Conservation (phyloP, 768 basidiomycete species). For the Pluteus cervinus region DNA sequence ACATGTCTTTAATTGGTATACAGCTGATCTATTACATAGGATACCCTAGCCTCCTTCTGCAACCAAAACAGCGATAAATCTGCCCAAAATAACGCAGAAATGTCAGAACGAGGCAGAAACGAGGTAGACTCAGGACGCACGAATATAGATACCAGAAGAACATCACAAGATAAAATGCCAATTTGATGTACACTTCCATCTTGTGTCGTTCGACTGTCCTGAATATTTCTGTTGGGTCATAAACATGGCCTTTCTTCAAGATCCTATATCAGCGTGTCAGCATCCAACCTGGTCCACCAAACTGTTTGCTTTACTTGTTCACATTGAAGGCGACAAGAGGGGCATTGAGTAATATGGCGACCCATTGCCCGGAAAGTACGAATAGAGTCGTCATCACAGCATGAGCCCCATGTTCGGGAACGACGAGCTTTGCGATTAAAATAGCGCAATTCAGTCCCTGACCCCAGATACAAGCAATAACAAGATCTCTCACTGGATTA, state of each 20-base stretch:
- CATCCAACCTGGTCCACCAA: too few relatives aligned
- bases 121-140: too few relatives aligned
- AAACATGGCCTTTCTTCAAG: slow-evolving; percentile 87
- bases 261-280: slow-evolving; percentile 15
- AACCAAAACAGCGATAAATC: too few relatives aligned
- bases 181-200: slow-evolving; percentile 92
- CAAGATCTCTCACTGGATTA: slow-evolving; percentile 71
- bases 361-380: slow-evolving; percentile 90
- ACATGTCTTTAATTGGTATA: too few relatives aligned
- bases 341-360: slow-evolving; percentile 80
- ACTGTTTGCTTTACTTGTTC: slow-evolving; percentile 95
- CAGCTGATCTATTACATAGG: too few relatives aligned
- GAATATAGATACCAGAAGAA: slow-evolving; percentile 91
- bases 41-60: too few relatives aligned
- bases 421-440: slow-evolving; percentile 66
- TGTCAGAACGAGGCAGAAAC: too few relatives aligned
- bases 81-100: too few relatives aligned
- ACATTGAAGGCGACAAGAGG: slow-evolving; percentile 87
- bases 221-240: slow-evolving; percentile 99
- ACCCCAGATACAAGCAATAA: neutral
- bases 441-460: neutral
- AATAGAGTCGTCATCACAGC: slow-evolving; percentile 84
- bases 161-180: slow-evolving; percentile 85
- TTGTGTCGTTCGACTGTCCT: slow-evolving; percentile 89
- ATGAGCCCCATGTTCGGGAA: slow-evolving; percentile 94